These are phyloP conservation scores for Saprolegnia diclina DNA, from an alignment of 352 stramenopile species.

Conservation along the genomic window DNA sequence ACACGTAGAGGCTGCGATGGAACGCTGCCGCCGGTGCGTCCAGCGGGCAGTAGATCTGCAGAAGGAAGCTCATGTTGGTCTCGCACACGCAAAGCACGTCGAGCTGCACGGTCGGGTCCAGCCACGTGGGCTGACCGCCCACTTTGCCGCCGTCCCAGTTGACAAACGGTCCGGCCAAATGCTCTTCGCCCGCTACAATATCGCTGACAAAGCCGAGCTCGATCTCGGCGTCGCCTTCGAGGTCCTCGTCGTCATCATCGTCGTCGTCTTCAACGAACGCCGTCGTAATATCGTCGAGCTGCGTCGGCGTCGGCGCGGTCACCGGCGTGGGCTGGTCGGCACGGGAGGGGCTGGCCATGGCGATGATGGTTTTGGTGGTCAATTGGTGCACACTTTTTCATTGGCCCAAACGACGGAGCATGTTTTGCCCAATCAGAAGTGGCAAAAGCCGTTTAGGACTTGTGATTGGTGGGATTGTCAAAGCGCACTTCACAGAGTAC, in stretches of 20 bases:
- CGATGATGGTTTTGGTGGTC: background rate
- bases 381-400: slow-evolving; percentile 1
- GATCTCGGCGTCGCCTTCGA: slow-evolving; percentile 38
- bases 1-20: slow-evolving; percentile 91
- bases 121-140: slow-evolving; percentile 83
- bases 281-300: background rate
- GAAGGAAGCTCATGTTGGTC: slow-evolving; percentile 61
- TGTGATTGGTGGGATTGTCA: background rate
- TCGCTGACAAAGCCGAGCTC: slow-evolving; percentile 71
- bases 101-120: slow-evolving; percentile 57
- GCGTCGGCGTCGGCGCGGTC: background rate
- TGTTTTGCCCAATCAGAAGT: slow-evolving; percentile 3
- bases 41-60: slow-evolving; percentile 91
- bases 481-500: background rate
- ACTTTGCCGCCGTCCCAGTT: slow-evolving; percentile 92
- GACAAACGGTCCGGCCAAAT: slow-evolving; percentile 30
- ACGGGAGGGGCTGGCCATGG: background rate
- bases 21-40: slow-evolving; percentile 85
- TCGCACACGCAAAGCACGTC: slow-evolving; percentile 49
- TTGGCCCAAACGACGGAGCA: background rate
- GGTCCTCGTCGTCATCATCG: slow-evolving; percentile 35
- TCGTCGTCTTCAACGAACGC: slow-evolving; percentile 32
- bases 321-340: background rate
- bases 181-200: slow-evolving; percentile 27
- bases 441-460: background rate